Evolutionary conservation across 768 basidiomycete species (phyloP), one percentile per base, ranked within the genome.

Genomic region (Tricholoma hemisulphureum): DNA sequence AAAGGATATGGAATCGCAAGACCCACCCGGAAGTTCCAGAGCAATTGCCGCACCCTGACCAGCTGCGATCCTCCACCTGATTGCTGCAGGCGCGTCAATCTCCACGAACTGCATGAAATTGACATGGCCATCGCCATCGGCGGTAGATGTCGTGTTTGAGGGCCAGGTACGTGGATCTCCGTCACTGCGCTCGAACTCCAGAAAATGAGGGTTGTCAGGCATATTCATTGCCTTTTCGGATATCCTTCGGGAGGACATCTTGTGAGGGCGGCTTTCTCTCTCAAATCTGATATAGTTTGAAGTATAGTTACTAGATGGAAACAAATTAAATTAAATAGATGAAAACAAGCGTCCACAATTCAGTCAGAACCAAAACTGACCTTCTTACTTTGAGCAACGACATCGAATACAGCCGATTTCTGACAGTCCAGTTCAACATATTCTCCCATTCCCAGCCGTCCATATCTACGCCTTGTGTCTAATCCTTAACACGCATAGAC

Each of bases 51-150:
- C 66, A 3, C 78, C 79, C 37, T 75, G 71, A 4, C 72, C 82
- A 28, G 77, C 71, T 26, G 67, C 58, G 0, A 73, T 51, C 32
- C 85, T 79, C 89, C 91, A 93, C 67, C 81, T 81, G 29, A 87
- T 70, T 39, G 76, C 66, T 16, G 80, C 71, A 20, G 75, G 68
- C 39, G 85, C 81, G 51, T 87, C 82, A 18, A 80, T 63, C 18
- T 67, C 71, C 2, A 89, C 68, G 2, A 74, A 76, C 14, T 81
- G 78, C 82, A 87, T 88, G 70, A 70, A 93, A 65, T 93, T 93
- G 28, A 93, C 86, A 54, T 83, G 75, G 13, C 87, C 86, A 7
- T 85, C 84, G 6, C 55, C 34, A 64, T 88, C 86, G 20, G 88
- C 77, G 6, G 75, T 61, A 55, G 75, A 73, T 11, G 73, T 77